phyloP scores from a whole-genome alignment of 345 rosid species.

The Moringa oleifera region DNA sequence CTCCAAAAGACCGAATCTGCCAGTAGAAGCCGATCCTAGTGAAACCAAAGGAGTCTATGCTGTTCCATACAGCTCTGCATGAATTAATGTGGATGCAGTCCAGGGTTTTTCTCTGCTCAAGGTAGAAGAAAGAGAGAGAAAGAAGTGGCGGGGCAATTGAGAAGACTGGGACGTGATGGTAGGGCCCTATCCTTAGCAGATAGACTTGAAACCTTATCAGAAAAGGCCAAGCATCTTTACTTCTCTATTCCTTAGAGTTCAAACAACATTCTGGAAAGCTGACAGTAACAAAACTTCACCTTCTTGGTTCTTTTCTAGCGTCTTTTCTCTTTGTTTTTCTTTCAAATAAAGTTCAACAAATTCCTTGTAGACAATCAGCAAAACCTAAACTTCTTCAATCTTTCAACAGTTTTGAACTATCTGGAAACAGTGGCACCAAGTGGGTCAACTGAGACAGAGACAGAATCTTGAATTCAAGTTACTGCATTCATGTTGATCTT shows the following conservation, averaged over 20 bases:
- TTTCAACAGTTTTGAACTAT: no score
- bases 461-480: no score
- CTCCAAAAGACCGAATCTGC: constrained; percentile 8
- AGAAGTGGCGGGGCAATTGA: not conserved
- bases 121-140: not conserved
- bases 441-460: no score
- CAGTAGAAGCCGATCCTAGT: no score
- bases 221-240: constrained; percentile 19
- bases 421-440: no score
- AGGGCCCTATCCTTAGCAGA: constrained; percentile 21
- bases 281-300: no score
- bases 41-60: constrained; percentile 7
- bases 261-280: constrained; percentile 19
- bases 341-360: no score
- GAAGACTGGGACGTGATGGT: constrained; percentile 5
- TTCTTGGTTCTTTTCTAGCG: not conserved
- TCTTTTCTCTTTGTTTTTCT: not conserved
- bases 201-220: constrained; percentile 19
- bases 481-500: no score
- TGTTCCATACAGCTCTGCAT: constrained; percentile 3
- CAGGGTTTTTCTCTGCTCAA: no score
- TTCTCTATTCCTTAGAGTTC: constrained; percentile 14
- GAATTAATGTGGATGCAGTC: not conserved
- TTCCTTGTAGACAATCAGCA: no score
- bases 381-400: no score